Evolutionary conservation across 371 early-diverging fungal genomes (phyloP).

Genomic region (Amoeboaphelidium protococcarum): DNA sequence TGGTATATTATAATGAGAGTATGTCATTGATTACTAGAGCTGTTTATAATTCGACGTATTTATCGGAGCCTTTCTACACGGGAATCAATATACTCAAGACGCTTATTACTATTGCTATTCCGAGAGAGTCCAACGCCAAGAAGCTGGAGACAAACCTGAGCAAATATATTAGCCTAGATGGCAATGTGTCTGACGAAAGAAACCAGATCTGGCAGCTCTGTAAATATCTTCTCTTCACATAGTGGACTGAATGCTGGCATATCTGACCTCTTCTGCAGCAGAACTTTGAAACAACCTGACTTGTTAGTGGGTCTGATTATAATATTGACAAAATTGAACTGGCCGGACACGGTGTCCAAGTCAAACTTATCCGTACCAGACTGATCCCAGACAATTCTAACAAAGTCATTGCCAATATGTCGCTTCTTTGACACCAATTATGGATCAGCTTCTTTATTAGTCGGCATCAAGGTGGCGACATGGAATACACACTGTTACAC

Average conservation of each 20-base stretch:
- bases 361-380: slow-evolving; percentile 37
- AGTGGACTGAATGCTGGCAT: slow-evolving; percentile 63
- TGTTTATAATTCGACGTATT: too few species aligned
- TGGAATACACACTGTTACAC: slow-evolving; percentile 73
- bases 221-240: slow-evolving; percentile 49
- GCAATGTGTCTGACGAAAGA: slow-evolving; percentile 57
- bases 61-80: too few species aligned
- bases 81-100: too few species aligned
- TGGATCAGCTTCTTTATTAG: slow-evolving; percentile 31
- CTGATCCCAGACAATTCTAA: slow-evolving; percentile 74
- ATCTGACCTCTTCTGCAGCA: slow-evolving; percentile 39
- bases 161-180: slow-evolving; percentile 64
- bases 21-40: too few species aligned
- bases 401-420: slow-evolving; percentile 87
- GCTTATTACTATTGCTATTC: too few species aligned
- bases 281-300: slow-evolving; percentile 11
- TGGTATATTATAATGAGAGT: too few species aligned
- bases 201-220: slow-evolving; percentile 38
- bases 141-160: slow-evolving; percentile 40
- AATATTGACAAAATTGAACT: slow-evolving; percentile 81
- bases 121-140: slow-evolving; percentile 10
- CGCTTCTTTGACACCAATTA: slow-evolving; percentile 58
- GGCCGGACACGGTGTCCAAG: slow-evolving; percentile 67
- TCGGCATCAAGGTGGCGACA: slow-evolving; percentile 80
- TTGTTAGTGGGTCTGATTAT: slow-evolving; percentile 30